Base-by-base conservation (phyloP, 1,284 basidiomycete species). In the Omphalotus olearius region DNA sequence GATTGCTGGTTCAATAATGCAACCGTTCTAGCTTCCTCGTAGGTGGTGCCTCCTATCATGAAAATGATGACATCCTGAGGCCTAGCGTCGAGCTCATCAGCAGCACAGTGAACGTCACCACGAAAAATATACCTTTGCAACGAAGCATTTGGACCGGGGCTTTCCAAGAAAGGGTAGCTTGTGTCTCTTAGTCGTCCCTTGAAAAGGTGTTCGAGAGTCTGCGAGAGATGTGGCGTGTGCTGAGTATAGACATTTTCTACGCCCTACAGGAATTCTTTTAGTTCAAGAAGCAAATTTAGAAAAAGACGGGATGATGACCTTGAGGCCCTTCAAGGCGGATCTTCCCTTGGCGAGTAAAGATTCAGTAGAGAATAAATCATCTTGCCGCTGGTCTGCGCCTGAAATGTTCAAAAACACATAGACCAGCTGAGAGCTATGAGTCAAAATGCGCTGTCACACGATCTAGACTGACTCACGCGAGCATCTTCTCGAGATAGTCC, bases 201-300 rank as follows among this genome's bases (percentile, higher is more conserved):
- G 62, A 97, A 80, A 1, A 99, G 71, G 51, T 90, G 79, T 64
- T 99, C 97, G 17, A 99, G 71, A 4, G 96, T 99, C 64, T 98
- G 85, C 0, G 89, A 84, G 2, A 99, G 74, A 67, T 97, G 94
- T 7, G 97, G 97, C 13, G 87, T 88, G 64, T 99, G 97, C 63
- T 99, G 97, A 51, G 95, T 99, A 65, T 98, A 99, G 6, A 99
- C 96, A 63, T 99, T 99, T 68, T 99, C 97, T 5, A 99, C 97
- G 6, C 97, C 97, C 88, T 93, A 56, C 14, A 61, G 47, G 48
- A 54, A 50, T 41, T 17, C 44, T 35, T 44, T 43, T 10, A 16
- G 13, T 36, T 11, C 10, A 41, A n/a, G n/a, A n/a, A n/a, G n/a
- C 36, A 39, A 33, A 20, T 1, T 43, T 37, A 30, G 25, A 58